Base-by-base conservation (phyloP, 148 eudicot genomes). In the Silene conica region DNA sequence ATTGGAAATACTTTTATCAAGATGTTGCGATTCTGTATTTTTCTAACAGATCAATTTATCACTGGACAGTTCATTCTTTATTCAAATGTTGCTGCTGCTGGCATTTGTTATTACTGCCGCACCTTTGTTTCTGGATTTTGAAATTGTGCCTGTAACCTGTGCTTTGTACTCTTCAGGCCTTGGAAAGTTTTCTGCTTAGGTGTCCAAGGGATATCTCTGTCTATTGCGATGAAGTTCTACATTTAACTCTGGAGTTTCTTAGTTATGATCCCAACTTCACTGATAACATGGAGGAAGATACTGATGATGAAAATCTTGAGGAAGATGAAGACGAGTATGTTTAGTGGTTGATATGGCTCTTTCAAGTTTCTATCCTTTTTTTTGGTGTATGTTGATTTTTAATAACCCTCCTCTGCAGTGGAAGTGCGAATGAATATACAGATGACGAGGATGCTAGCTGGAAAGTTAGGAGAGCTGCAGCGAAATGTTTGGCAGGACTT, bases 391-490 rank as follows among this genome's bases (percentile, higher is more conserved):
- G 48, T 64, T 22, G 21, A 56, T 23, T 31, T 64, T 21, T 23
- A 31, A 31, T 62, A 61, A 75, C 52, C 52, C 74, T 68, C 74
- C 68, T n/a, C 70, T 86, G 89, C 77, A 96, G 99, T 54, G 96
- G 87, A 82, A 96, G 99, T 82, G 99, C 89, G 12, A 85, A 89
- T 82, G 99, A 96, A 81, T 96, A 90, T 83, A 86, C 97, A 12
- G 99, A 96, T 75, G 99, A 96, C 71, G 99, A 96, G 84, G 99
- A 96, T 81, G 91, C 85, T 72, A 95, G 99, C 81, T 95, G 99
- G 99, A 95, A 95, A 79, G 99, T 95, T 61, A 82, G 99, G 76
- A 90, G 99, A 83, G 97, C 99, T 81, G 88, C 99, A 63, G 97
- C 99, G 69, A 95, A 95, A 79, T 95, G 99, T 83, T 86, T 96